Percentiles rank a stretch among this genome's conserved stretches.
These are phyloP conservation scores for Xylaria sp. DNA, from an alignment of 2,329 filamentous ascomycete genomes.

Conservation along the genomic window DNA sequence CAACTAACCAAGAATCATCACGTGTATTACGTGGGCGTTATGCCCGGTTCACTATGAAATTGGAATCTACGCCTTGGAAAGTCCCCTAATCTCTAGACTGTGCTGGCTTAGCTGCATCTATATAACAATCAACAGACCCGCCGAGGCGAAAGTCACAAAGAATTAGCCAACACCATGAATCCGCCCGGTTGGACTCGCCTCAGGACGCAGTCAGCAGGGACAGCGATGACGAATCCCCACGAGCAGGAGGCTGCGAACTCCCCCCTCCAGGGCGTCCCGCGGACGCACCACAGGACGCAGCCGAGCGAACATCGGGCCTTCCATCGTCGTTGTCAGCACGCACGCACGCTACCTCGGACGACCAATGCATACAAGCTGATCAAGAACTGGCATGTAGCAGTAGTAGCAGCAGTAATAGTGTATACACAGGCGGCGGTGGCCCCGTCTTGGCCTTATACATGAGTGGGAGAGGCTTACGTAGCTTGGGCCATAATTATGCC, in stretches of 20 bases:
- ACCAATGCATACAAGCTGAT: slow-evolving; percentile 1
- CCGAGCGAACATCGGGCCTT: background rate
- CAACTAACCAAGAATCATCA: background rate
- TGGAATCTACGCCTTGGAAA: background rate
- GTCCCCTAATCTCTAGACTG: background rate
- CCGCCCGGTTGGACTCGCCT: background rate
- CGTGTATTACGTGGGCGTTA: background rate
- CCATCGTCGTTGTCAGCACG: background rate
- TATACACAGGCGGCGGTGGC: background rate
- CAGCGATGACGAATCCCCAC: slow-evolving; percentile 22
- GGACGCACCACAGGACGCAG: background rate
- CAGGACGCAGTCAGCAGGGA: slow-evolving; percentile 8
- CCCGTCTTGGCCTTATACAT: slow-evolving; percentile 1
- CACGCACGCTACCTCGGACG: background rate
- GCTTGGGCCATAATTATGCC: background rate
- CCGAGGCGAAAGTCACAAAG: background rate
- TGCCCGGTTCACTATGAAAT: background rate
- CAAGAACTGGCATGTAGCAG: background rate
- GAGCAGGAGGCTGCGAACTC: background rate
- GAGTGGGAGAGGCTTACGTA: slow-evolving; percentile 22
- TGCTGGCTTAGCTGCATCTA: background rate
- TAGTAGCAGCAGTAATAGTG: no score
- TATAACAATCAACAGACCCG: background rate
- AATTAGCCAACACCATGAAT: background rate
- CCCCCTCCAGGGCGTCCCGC: background rate